Conservation (phyloP, 1,284 basidiomycete species). For the Sanghuangporus weigelae region DNA sequence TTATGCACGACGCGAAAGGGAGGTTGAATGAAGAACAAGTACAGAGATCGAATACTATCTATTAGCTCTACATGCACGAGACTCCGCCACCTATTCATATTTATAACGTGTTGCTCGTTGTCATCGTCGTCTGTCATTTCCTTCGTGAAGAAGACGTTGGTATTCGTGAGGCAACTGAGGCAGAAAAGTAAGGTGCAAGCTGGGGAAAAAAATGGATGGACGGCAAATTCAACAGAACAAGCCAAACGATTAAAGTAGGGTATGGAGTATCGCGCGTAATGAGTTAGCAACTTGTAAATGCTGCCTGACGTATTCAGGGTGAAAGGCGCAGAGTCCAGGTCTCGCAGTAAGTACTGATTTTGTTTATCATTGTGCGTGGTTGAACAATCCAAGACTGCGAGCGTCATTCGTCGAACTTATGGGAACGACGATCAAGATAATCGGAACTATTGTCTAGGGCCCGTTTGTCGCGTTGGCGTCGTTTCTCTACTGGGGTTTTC, state of each 20-base stretch:
- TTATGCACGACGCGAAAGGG: background rate
- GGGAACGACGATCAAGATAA: background rate
- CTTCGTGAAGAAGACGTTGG: background rate
- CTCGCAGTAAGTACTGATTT: no score
- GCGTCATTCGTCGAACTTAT: no score
- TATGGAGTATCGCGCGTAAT: no score
- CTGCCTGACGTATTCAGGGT: no score
- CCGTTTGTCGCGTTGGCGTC: background rate
- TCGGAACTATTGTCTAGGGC: background rate
- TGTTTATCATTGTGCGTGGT: no score
- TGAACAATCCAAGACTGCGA: no score
- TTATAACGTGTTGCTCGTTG: background rate
- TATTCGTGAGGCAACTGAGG: background rate
- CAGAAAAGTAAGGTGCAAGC: background rate
- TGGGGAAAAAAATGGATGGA: background rate
- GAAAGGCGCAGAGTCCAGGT: no score
- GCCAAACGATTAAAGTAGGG: no score
- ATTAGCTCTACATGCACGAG: background rate
- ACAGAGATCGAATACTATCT: background rate
- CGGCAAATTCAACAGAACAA: no score
- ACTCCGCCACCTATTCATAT: background rate
- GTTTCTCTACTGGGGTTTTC: slow-evolving; percentile 1
- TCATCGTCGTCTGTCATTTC: background rate
- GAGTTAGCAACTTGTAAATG: no score
- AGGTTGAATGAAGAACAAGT: background rate